These are phyloP conservation scores for Penicillium sp. DNA, from an alignment of 2,329 filamentous ascomycete genomes.

Conservation along the genomic window DNA sequence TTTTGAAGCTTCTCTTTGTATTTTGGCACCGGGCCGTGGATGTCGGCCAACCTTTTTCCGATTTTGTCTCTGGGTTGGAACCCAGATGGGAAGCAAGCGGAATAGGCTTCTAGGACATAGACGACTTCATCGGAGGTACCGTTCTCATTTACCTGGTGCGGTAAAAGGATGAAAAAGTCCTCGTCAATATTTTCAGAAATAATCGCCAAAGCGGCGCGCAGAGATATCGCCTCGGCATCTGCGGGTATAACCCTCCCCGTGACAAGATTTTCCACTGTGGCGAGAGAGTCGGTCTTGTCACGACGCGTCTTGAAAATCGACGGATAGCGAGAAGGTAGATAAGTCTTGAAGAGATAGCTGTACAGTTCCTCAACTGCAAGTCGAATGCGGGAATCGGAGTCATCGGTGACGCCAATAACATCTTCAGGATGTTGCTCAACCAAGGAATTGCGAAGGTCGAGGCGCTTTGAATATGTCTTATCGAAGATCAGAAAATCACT, in stretches of 20 bases:
- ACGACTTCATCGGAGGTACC: slow-evolving; percentile 7
- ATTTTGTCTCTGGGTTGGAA: slow-evolving; percentile 18
- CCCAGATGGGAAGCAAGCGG: slow-evolving; percentile 29
- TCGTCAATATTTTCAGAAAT: slow-evolving; percentile 53
- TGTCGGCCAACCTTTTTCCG: slow-evolving; percentile 15
- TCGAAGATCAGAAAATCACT: slow-evolving; percentile 12
- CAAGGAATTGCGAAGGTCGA: slow-evolving; percentile 7
- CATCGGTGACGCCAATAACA: not conserved
- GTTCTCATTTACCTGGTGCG: slow-evolving; percentile 23
- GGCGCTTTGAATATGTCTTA: slow-evolving; percentile 10
- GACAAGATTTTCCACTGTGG: not conserved
- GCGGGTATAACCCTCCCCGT: not conserved
- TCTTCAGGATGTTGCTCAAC: slow-evolving; percentile 10
- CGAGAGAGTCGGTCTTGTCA: not conserved
- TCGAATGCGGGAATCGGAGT: not conserved
- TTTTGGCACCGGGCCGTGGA: slow-evolving; percentile 22
- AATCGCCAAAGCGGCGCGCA: not conserved
- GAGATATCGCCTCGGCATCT: not conserved
- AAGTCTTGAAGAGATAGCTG: not conserved
- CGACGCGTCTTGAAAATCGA: not conserved
- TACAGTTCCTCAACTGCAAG: not conserved
- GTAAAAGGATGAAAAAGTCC: slow-evolving; percentile 56
- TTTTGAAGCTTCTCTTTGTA: slow-evolving; percentile 30
- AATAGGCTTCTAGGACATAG: slow-evolving; percentile 58
- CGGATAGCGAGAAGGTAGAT: not conserved